Base-by-base conservation (phyloP, 208 protist species). In the Sergeia podlipaevii region DNA sequence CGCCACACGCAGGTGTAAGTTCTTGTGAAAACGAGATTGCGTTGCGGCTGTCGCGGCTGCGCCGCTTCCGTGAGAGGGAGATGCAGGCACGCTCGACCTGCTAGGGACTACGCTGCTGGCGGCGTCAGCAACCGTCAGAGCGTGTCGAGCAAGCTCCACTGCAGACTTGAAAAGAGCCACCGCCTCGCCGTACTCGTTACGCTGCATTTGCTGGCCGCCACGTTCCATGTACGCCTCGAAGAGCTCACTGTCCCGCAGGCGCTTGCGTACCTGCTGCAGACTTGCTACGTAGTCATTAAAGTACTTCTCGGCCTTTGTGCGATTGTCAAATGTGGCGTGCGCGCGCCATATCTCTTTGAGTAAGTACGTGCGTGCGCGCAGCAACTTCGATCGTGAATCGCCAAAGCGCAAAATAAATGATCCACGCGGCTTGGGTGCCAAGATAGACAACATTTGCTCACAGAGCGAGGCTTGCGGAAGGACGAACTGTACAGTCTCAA, bases 401-500 rank as follows among this genome's bases (percentile, higher is more conserved):
- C 69, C 73, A 43, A 87, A 89, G 63, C 87, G 87, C 11, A 86
- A 59, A 32, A 91, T 63, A 49, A 78, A 72, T 30, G 64, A 57
- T 3, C 65, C 54, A 2, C 73, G 65, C 20, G 66, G 63, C 6
- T 55, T 60, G 4, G 80, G 74, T 0, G 70, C 68, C 24, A 88
- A 28, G 23, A 88, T 67, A 36, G 64, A 38, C 34, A 95, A 53
- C 65, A 84, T 78, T 65, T 91, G 74, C 57, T 91, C 84, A 43
- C 83, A 95, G 44, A 91, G 63, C 36, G 34, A 36, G n/a, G 62
- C 74, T 50, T 95, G 87, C 28, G 67, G 80, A 13, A 90, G 59
- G 6, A 85, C 87, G 49, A 90, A 77, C 48, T 95, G 83, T 11
- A 69, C 68, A 23, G 80, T 91, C 44, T 91, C 81, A 26, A 89